Percentiles rank a stretch among this genome's conserved stretches.
These are phyloP conservation scores for Phytophthora quininea DNA, from an alignment of 352 stramenopile species.

Conservation along the genomic window DNA sequence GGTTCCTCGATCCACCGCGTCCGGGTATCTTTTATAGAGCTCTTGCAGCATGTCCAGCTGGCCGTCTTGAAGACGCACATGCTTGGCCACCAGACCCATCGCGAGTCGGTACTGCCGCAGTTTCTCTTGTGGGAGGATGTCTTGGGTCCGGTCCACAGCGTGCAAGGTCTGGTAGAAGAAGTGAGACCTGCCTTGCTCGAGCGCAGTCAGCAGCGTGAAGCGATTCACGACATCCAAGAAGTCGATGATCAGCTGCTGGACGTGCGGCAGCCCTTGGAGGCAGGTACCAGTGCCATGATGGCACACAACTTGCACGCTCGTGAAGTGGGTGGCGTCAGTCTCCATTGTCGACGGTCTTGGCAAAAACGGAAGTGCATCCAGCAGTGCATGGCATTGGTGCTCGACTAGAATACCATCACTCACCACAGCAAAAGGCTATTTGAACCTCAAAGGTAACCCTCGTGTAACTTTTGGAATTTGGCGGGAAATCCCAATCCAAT, in stretches of 20 bases:
- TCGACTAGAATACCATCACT: too few relatives aligned
- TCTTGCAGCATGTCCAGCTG: constrained; percentile 7
- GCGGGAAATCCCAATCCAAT: constrained; percentile 18
- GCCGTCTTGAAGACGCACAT: constrained; percentile 7
- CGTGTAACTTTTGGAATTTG: constrained; percentile 3
- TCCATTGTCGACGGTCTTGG: not conserved
- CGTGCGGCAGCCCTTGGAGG: constrained; percentile 4
- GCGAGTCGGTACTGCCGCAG: constrained; percentile 17
- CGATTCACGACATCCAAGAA: not conserved
- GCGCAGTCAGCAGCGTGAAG: not conserved
- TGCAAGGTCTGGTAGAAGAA: constrained; percentile 7
- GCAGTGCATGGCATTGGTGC: not conserved
- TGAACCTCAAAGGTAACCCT: too few relatives aligned
- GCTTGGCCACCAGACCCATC: constrained; percentile 2
- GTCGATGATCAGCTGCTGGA: constrained; percentile 6
- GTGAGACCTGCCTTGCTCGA: constrained; percentile 2
- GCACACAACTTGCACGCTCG: constrained; percentile 10
- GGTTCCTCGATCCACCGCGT: not conserved
- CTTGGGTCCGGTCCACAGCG: constrained; percentile 8
- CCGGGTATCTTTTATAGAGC: constrained; percentile 5
- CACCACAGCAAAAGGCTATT: too few relatives aligned
- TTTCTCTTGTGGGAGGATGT: constrained; percentile 17
- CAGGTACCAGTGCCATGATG: not conserved
- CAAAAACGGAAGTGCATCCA: not conserved
- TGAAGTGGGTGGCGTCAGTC: not conserved